Percentiles rank a stretch among this genome's conserved stretches.
phyloP scores from a whole-genome alignment of 176 grass and related monocot genomes.

The bread wheat (Triticum aestivum) region DNA sequence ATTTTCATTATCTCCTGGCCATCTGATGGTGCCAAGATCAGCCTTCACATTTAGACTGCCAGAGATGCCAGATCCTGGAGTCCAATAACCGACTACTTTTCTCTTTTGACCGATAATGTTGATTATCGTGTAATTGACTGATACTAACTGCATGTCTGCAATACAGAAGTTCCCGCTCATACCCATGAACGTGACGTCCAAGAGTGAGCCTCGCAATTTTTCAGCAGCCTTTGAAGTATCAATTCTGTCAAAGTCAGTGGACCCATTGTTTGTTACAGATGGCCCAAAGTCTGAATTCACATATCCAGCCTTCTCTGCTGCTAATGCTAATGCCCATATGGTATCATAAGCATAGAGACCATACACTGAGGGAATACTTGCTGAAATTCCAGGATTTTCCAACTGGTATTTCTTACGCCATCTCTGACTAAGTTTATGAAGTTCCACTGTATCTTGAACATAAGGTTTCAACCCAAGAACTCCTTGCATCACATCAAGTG shows the following conservation, averaged over 20 bases:
- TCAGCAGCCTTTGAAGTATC: slow-evolving; percentile 38
- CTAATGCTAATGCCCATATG: slow-evolving; percentile 52
- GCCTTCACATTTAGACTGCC: background rate
- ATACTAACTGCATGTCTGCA: slow-evolving; percentile 51
- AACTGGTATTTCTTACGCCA: slow-evolving; percentile 41
- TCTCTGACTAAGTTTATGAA: slow-evolving; percentile 33
- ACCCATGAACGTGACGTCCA: slow-evolving; percentile 42
- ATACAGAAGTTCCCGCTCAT: slow-evolving; percentile 45
- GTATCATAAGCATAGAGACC: slow-evolving; percentile 90
- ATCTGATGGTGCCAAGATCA: slow-evolving; percentile 31
- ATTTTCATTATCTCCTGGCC: slow-evolving; percentile 40
- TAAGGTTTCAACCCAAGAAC: slow-evolving; percentile 65
- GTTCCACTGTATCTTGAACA: slow-evolving; percentile 18
- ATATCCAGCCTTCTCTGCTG: slow-evolving; percentile 36
- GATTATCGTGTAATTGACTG: slow-evolving; percentile 55
- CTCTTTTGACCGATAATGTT: slow-evolving; percentile 29
- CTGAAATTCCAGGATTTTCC: slow-evolving; percentile 24
- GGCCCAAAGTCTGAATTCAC: slow-evolving; percentile 30
- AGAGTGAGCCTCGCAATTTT: slow-evolving; percentile 30
- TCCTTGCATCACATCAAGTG: slow-evolving; percentile 65
- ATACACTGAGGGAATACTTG: slow-evolving; percentile 29
- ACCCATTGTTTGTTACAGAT: slow-evolving; percentile 31
- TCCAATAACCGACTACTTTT: slow-evolving; percentile 43
- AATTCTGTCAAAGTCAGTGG: slow-evolving; percentile 56
- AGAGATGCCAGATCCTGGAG: slow-evolving; percentile 26